Percentiles rank a stretch among this genome's conserved stretches.
phyloP scores from a whole-genome alignment of 306 rosid species.

The Boehmeria nivea region DNA sequence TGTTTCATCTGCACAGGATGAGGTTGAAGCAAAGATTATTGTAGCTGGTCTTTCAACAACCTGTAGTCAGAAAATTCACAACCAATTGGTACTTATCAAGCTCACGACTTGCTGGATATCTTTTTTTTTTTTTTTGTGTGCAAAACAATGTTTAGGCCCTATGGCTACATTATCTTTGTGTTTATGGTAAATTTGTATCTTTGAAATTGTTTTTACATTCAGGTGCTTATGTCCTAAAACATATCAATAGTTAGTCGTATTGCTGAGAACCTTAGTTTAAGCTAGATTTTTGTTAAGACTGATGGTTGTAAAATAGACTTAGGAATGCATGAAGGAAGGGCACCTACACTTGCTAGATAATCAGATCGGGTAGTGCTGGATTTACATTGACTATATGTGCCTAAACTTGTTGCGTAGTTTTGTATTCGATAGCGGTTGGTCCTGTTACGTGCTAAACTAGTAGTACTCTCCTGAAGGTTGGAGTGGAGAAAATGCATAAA shows the following conservation, averaged over 20 bases:
- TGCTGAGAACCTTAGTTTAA: too few relatives aligned
- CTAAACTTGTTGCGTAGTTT: not conserved
- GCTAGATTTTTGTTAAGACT: too few relatives aligned
- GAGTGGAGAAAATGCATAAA: slow-evolving; percentile 87
- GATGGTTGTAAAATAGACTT: too few relatives aligned
- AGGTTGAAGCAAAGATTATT: slow-evolving; percentile 67
- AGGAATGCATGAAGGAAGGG: too few relatives aligned
- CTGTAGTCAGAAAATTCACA: slow-evolving; percentile 97
- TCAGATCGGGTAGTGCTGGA: too few relatives aligned
- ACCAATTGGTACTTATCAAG: slow-evolving; percentile 64
- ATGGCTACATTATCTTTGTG: slow-evolving; percentile 1
- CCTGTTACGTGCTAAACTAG: slow-evolving; percentile 15
- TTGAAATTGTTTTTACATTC: too few relatives aligned
- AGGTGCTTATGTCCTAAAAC: too few relatives aligned
- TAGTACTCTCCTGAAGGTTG: slow-evolving; percentile 52
- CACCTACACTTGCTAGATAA: too few relatives aligned
- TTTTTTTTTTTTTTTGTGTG: slow-evolving; percentile 13
- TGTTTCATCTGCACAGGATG: slow-evolving; percentile 46
- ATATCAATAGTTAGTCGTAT: too few relatives aligned
- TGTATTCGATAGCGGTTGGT: slow-evolving; percentile 4
- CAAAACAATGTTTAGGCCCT: too few relatives aligned
- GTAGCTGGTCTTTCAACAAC: slow-evolving; percentile 90
- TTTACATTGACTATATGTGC: slow-evolving; percentile 1
- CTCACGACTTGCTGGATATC: slow-evolving; percentile 1
- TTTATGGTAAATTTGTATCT: slow-evolving; percentile 1